Base-by-base conservation (phyloP, 2,329 filamentous ascomycete genomes). In the Graphiopsis chlorocephala region DNA sequence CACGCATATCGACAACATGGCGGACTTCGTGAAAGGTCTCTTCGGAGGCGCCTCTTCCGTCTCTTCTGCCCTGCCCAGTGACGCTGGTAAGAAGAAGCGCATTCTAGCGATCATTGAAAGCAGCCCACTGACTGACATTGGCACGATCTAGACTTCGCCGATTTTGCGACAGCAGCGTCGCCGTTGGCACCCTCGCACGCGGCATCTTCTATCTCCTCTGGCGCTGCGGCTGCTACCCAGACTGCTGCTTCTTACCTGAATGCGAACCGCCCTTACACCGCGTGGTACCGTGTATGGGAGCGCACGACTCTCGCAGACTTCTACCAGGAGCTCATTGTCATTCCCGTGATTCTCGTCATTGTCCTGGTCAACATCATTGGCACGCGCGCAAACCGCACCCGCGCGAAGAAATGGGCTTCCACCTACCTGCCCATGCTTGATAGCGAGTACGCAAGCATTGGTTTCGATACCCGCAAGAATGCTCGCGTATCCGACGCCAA, bases 241-340 rank as follows among this genome's bases (percentile, higher is more conserved):
- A 47, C 70, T 66, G 64, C 72, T 65, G 65, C 77, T 31, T 69
- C 71, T 66, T 77, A 79, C 17, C 73, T 77, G 57, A 77, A 78
- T 55, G 78, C 82, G 78, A 83, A 64, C 77, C 83, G 65, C 28
- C 90, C 91, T 15, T 97, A 90, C 78, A 97, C 93, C 60, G 92
- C 92, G 83, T 99, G 95, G 95, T 99, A 98, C 82, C 92, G 93
- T 64, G 83, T 98, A 67, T 95, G 96, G 85, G 93, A 98, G 85
- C 92, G 95, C 74, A 88, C 93, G 73, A 88, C 88, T 28, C 81
- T 89, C 66, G 85, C 84, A 74, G 95, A 99, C 78, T 99, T 99
- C 84, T 88, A 88, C 80, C 85, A 89, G 73, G 95, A 99, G 81
- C 90, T 91, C 66, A 81, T 93, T 76, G 90, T 99, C 72, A 81